Evolutionary conservation across 208 protist genomes (phyloP).

Genomic region (Naegleria fowleri): DNA sequence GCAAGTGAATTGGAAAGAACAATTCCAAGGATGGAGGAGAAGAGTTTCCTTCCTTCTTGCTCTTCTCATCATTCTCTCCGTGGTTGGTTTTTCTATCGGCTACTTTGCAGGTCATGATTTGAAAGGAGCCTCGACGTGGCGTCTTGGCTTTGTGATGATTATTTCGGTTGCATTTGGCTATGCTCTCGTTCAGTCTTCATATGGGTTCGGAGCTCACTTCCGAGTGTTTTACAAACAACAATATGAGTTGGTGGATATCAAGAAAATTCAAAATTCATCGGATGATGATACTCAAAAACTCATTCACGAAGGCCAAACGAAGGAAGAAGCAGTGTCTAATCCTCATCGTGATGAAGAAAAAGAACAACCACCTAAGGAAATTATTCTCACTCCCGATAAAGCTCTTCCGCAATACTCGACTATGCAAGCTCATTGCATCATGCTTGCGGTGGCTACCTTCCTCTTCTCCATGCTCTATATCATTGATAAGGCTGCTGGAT

Average conservation of each 20-base stretch:
- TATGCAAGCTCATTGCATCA: background rate
- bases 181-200: background rate
- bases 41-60: background rate
- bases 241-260: background rate
- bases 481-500: background rate
- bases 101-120: background rate
- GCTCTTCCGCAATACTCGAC: background rate
- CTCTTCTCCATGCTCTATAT: background rate
- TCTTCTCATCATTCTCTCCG: background rate
- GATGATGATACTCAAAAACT: too few species aligned
- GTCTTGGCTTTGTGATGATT: background rate
- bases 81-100: background rate
- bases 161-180: background rate
- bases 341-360: background rate
- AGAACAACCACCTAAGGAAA: background rate
- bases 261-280: too few species aligned
- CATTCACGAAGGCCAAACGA: too few species aligned
- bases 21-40: background rate
- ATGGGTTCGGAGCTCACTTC: background rate
- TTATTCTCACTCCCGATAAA: background rate
- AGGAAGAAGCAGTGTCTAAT: too few species aligned
- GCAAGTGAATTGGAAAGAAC: background rate
- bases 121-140: background rate
- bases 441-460: background rate
- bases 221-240: background rate